Evolutionary conservation across 1,284 basidiomycete genomes (phyloP), one percentile per base, ranked within the genome.

Genomic region (Cryptococcus deneoformans): DNA sequence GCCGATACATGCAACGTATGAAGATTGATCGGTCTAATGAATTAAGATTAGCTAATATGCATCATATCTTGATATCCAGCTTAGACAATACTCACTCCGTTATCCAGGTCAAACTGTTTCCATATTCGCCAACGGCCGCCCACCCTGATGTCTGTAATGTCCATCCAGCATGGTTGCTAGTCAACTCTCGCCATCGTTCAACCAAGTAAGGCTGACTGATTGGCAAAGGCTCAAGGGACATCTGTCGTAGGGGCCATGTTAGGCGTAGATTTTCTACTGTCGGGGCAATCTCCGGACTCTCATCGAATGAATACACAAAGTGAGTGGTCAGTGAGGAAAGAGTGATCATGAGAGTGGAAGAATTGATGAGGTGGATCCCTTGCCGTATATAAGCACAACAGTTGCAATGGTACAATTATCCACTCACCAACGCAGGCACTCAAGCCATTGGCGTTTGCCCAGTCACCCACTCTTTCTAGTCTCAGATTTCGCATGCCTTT

Each of bases 371-470:
- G 14, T 68, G 59, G 9, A 76, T 62, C 2, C 66, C 72, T 75
- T 20, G 2, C 45, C 58, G 57, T 24, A 3, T 16, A 6, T 46
- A 10, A 51, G 53, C 10, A 16, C 5, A 20, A 12, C 6, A 20
- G 40, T 24, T 50, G 47, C 6, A 29, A 5, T 29, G 5, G 29
- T 29, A n/a, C 16, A 29, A 20, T n/a, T 16, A 8, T 2, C 1
- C 35, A 60, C 73, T 53, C 34, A 75, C 75, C 70, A 12, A 72
- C 59, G 53, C 67, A 70, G 7, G 64, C 54, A 7, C 55, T 60
- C 1, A 74, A 50, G 1, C 60, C 63, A 48, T 70, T 75, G 20
- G 68, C 68, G 7, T 73, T 63, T 8, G 75, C 73, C 73, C 73
- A 77, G 53, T 72, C 67, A 10, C 75, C 75, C 4, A 74, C 63